Percentiles rank a stretch among this genome's conserved stretches.
Evolutionary conservation across 176 grass and related monocot genomes (phyloP).

Genomic region (Raddia distichophylla): DNA sequence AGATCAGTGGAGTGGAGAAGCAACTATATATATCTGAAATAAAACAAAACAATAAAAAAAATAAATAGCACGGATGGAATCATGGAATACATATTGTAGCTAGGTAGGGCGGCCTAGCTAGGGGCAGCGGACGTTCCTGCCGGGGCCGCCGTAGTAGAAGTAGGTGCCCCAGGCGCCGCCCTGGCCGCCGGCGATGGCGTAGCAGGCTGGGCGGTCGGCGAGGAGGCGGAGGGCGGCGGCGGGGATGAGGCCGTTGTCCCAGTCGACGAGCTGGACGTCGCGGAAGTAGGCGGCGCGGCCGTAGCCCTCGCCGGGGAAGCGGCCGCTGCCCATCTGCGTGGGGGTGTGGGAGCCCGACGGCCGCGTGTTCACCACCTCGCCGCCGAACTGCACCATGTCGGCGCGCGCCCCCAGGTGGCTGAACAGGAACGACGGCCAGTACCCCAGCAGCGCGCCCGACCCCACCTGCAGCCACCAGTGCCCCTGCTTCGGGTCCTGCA

Average conservation of each 20-base stretch:
- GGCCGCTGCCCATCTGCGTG: conserved; percentile 85
- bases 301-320: conserved; percentile 65
- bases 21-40: no score
- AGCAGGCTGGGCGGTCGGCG: conserved; percentile 67
- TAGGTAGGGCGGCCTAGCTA: conserved; percentile 20
- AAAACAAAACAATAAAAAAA: no score
- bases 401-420: conserved; percentile 68
- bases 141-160: conserved; percentile 90
- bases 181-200: conserved; percentile 69
- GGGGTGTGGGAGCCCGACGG: conserved; percentile 64
- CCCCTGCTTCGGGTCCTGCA: conserved; percentile 75
- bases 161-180: conserved; percentile 73
- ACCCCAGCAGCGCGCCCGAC: conserved; percentile 61
- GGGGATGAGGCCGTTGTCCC: conserved; percentile 78
- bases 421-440: conserved; percentile 86
- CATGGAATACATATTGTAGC: no score
- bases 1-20: no score
- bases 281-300: conserved; percentile 74
- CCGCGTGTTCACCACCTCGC: conserved; percentile 76
- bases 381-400: conserved; percentile 90
- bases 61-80: no score
- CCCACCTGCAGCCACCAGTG: conserved; percentile 92
- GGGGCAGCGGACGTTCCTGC: conserved; percentile 64
- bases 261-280: conserved; percentile 75
- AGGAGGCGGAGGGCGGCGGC: conserved; percentile 58